Conservation (phyloP, 768 basidiomycete species). For the Lactifluus piperatus region DNA sequence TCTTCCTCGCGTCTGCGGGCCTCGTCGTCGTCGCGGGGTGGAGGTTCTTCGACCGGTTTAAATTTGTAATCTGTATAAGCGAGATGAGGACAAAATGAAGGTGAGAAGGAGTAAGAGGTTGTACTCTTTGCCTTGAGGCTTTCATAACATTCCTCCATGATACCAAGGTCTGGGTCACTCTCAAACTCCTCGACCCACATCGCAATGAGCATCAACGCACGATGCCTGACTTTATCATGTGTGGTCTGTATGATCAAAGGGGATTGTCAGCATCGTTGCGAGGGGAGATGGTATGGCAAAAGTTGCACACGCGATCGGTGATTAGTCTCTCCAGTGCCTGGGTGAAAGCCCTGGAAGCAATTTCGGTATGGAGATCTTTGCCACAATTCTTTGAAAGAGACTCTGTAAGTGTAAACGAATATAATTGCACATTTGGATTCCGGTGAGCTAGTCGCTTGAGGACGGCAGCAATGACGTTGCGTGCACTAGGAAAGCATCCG, state of each 20-base stretch:
- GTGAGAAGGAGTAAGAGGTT: constrained; percentile 16
- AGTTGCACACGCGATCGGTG: constrained; percentile 62
- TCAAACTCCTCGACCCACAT: constrained; percentile 84
- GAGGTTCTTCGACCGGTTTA: constrained; percentile 48
- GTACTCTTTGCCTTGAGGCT: constrained; percentile 74
- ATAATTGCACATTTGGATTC: constrained; percentile 94
- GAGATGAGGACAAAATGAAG: constrained; percentile 2
- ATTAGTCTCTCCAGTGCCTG: constrained; percentile 80
- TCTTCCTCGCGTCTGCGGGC: constrained; percentile 83
- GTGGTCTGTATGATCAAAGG: constrained; percentile 51
- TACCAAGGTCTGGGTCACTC: constrained; percentile 65
- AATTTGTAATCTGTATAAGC: constrained; percentile 57
- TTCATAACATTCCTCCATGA: constrained; percentile 89
- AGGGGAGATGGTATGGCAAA: neutral
- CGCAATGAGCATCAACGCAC: constrained; percentile 62
- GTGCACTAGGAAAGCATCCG: constrained; percentile 53
- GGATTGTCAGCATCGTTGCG: neutral
- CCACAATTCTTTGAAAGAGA: constrained; percentile 89
- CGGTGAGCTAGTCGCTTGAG: constrained; percentile 90
- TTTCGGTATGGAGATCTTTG: constrained; percentile 70
- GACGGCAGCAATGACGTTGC: constrained; percentile 73
- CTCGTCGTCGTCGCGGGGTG: constrained; percentile 70
- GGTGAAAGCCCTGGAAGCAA: constrained; percentile 87
- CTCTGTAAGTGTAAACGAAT: constrained; percentile 81
- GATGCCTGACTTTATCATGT: constrained; percentile 81